Base-by-base conservation (phyloP, 768 basidiomycete species). In the Serendipita sp. region DNA sequence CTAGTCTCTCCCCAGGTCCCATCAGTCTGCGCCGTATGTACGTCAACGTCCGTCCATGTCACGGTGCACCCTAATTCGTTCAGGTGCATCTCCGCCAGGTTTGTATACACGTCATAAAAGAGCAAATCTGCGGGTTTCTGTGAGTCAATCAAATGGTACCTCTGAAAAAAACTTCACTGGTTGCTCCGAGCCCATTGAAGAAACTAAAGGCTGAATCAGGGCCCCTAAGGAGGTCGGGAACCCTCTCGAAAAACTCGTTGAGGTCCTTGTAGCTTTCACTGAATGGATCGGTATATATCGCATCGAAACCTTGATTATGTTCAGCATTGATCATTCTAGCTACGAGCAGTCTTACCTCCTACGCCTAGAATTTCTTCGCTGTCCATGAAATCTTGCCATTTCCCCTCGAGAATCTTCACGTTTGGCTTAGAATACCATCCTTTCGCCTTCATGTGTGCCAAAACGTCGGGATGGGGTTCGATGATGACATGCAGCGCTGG, bases 151-250 rank as follows among this genome's bases (percentile, higher is more conserved):
- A 18, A 31, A 40, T 48, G 44, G 50, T 23, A 27, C 34, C 52
- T 53, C 45, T 63, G 23, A 23, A 48, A 53, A 37, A 5, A 27
- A 75, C 86, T 72, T 70, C 5, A 88, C 91, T 92, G 5, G 92
- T 97, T 34, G 94, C 95, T 15, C 91, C 96, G 6, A 99, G 80
- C 11, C 96, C 96, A 70, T 99, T 91, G 80, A 98, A 99, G 75
- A 98, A 99, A 66, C 91, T 87, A 71, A 94, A 89, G 15, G 83
- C 78, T n/a, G 87, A 86, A 13, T 83, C 77, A n/a, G 83, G 80
- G 13, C 84, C 83, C 23, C 79, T 78, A 15, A 97, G 77, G 3
- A 99, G 77, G 68, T 87, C 79, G 2, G 90, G 91, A 2, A 96
- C 73, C 50, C 80, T 76, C 63, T 84, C 82, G 73, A 99, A 97